Evolutionary conservation across 306 rosid species (phyloP).

Genomic region (Canavalia ensiformis): DNA sequence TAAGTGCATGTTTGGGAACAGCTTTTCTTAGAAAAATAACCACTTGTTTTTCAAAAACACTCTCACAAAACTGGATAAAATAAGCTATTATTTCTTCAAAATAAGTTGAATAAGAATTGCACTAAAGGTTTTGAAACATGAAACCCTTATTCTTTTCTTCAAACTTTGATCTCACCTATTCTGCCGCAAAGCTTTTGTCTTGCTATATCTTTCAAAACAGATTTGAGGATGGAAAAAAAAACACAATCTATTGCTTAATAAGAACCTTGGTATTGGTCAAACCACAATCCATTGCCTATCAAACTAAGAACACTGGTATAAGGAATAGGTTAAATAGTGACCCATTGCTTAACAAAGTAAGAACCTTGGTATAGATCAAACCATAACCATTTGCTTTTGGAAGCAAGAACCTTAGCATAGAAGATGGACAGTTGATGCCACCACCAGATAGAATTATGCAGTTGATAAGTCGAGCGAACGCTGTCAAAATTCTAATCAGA

Average conservation of each 20-base stretch:
- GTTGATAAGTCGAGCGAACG: neutral
- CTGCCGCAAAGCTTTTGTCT: neutral
- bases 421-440: neutral
- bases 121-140: constrained; percentile 17
- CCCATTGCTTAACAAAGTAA: neutral
- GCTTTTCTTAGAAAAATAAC: too few species aligned
- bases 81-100: too few species aligned
- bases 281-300: neutral
- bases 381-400: neutral
- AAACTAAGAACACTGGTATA: neutral
- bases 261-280: neutral
- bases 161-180: neutral
- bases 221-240: neutral
- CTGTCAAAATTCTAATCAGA: neutral
- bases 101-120: too few species aligned
- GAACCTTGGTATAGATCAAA: too few species aligned
- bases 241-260: neutral
- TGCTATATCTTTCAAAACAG: neutral
- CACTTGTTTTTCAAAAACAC: too few species aligned
- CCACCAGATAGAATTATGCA: neutral
- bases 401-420: neutral
- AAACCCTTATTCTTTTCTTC: constrained; percentile 17
- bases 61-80: too few species aligned
- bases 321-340: neutral
- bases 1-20: too few species aligned